A percentile compares a stretch with the other conserved stretches of the same genome.
These are phyloP conservation scores for Chrysoporthe austroafricana DNA, from an alignment of 2,329 filamentous ascomycete species.

Conservation along the genomic window DNA sequence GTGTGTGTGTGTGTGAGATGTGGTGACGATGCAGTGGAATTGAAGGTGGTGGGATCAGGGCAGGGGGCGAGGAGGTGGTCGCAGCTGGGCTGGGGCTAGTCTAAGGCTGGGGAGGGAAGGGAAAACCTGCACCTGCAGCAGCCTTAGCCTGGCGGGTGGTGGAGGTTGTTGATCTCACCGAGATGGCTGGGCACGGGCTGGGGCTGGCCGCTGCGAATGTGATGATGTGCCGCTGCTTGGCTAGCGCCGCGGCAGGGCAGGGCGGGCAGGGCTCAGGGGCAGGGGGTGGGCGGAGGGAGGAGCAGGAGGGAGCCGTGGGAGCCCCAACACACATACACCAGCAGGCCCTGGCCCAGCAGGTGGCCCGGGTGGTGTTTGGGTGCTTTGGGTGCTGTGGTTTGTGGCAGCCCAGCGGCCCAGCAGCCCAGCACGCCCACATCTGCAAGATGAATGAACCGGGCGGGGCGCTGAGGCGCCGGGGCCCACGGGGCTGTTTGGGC, in stretches of 20 bases:
- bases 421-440: no score
- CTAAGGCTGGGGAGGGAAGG: not conserved
- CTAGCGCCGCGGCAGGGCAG: not conserved
- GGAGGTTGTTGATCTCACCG: conserved; percentile 1
- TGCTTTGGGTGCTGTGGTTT: no score
- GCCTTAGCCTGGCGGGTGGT: not conserved
- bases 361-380: no score
- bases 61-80: not conserved
- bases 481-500: no score
- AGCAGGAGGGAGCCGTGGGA: no score
- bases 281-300: not conserved
- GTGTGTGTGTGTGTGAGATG: not conserved
- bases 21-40: conserved; percentile 5
- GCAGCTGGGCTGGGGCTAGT: not conserved
- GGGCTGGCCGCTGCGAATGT: not conserved
- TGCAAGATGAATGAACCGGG: no score
- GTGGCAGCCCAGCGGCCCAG: no score
- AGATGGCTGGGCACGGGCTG: conserved; percentile 4
- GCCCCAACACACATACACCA: no score
- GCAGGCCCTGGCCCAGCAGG: no score
- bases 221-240: conserved; percentile 4
- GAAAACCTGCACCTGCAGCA: conserved; percentile 3
- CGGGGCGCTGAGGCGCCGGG: no score
- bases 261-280: not conserved
- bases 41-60: not conserved